These are phyloP conservation scores for Fusarium chaquense DNA, from an alignment of 2,329 filamentous ascomycete species.

Conservation along the genomic window DNA sequence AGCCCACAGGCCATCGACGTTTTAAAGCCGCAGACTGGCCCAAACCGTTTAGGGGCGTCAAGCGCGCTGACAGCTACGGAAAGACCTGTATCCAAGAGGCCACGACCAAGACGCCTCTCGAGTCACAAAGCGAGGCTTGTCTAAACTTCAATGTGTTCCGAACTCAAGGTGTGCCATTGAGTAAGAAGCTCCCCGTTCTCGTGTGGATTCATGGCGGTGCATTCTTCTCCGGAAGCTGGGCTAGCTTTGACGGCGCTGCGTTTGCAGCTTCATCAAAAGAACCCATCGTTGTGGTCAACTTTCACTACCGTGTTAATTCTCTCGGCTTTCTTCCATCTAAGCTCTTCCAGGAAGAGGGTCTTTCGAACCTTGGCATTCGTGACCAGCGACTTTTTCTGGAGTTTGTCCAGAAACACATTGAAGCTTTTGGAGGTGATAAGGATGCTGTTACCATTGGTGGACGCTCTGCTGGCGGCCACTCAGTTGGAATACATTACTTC, in stretches of 20 bases:
- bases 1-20: conserved; percentile 56
- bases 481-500: conserved; percentile 55
- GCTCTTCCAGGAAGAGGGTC: conserved; percentile 51
- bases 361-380: conserved; percentile 65
- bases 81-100: conserved; percentile 58
- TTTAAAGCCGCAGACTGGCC: conserved; percentile 58
- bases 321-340: conserved; percentile 60
- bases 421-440: conserved; percentile 65
- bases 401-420: conserved; percentile 66
- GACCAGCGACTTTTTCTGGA: conserved; percentile 65
- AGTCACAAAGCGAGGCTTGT: conserved; percentile 52
- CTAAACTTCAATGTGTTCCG: conserved; percentile 58
- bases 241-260: conserved; percentile 53
- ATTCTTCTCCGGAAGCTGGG: conserved; percentile 52
- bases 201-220: conserved; percentile 58
- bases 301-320: conserved; percentile 57
- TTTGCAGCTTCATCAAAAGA: conserved; percentile 51
- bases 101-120: conserved; percentile 17
- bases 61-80: conserved; percentile 55
- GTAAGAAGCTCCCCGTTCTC: conserved; percentile 54
- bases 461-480: conserved; percentile 63
- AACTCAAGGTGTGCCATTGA: conserved; percentile 50
- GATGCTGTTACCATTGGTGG: conserved; percentile 66
- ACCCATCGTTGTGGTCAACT: conserved; percentile 58
- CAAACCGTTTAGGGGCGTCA: conserved; percentile 54